Conservation (phyloP, 768 basidiomycete species). For the Tephrocybe sp. region DNA sequence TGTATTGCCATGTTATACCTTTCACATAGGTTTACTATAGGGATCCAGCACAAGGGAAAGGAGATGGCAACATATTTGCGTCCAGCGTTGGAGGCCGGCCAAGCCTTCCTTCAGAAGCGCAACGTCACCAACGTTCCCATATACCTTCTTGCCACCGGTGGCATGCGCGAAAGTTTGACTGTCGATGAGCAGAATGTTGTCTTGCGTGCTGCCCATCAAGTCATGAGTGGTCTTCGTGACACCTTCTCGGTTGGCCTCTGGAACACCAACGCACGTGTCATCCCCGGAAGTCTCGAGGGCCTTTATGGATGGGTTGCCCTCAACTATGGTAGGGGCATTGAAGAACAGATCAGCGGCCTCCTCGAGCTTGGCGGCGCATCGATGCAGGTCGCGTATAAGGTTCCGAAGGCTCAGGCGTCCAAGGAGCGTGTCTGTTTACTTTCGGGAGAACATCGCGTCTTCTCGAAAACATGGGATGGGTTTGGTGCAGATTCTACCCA, state of each 20-base stretch:
- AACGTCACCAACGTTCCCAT: constrained; percentile 3
- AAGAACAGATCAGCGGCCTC: constrained; percentile 10
- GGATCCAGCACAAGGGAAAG: constrained; percentile 7
- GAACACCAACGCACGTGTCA: constrained; percentile 7
- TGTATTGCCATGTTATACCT: neutral
- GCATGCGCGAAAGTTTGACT: constrained; percentile 9
- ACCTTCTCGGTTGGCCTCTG: constrained; percentile 3
- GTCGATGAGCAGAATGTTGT: neutral
- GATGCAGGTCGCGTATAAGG: constrained; percentile 13
- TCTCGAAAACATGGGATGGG: constrained; percentile 10
- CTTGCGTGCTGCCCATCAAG: constrained; percentile 3
- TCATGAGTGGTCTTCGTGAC: neutral
- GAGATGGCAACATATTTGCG: constrained; percentile 6
- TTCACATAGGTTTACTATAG: neutral
- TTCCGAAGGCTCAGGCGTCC: neutral
- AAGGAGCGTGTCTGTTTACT: constrained; percentile 9
- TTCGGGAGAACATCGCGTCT: constrained; percentile 9
- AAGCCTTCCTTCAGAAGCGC: neutral
- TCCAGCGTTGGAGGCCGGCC: constrained; percentile 2
- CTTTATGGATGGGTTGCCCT: constrained; percentile 14
- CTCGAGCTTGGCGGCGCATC: constrained; percentile 14
- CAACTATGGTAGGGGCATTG: constrained; percentile 7
- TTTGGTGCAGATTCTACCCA: constrained; percentile 7
- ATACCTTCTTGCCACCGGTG: constrained; percentile 14
- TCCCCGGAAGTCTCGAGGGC: constrained; percentile 10